Evolutionary conservation across 2,329 filamentous ascomycete genomes (phyloP), one percentile per base, ranked within the genome.

Genomic region (Blastomyces gilchristii): DNA sequence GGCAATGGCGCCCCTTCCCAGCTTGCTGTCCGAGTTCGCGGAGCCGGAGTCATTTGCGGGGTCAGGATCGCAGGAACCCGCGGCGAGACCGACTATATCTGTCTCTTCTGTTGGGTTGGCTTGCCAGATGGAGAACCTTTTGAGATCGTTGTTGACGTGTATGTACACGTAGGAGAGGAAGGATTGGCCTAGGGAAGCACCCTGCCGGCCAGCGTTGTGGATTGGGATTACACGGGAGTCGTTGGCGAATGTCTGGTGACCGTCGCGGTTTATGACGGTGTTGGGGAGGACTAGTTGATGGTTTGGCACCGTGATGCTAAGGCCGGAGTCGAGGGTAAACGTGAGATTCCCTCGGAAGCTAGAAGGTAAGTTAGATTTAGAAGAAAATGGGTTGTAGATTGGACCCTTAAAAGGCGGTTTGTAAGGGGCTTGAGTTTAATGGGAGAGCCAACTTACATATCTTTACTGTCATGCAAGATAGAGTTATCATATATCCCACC

Each of bases 121-220:
- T 60, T 66, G 9, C 68, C 67, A 71, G 5, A 70, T 57, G 6
- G 68, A 68, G 60, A 68, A 71, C 31, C 63, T 49, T 45, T 62
- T 58, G 6, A 45, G 16, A 22, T 71, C 68, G 47, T 74, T 66
- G 62, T 75, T 71, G 58, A 73, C 67, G 45, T 70, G 65, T 14
- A 75, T 63, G 53, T 75, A 74, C 1, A 71, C 69, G 16, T 68
- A 63, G 7, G 71, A 68, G 18, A 75, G 67, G 63, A 76, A 75
- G 22, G 69, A 65, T 28, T 66, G 63, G 28, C 72, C 73, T 7
- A 75, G 53, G 18, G 68, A 63, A 41, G 73, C 62, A 41, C 71
- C 66, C 28, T 69, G 8, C 9, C 12, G 28, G 9, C 50, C 64
- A 18, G 65, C 63, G 31, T 65, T 63, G 34, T 47, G 45, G 16